A percentile compares a stretch with the other conserved stretches of the same genome.
These are phyloP conservation scores for Aegilops umbellulata DNA, from an alignment of 176 grass and related monocot species.

Conservation along the genomic window DNA sequence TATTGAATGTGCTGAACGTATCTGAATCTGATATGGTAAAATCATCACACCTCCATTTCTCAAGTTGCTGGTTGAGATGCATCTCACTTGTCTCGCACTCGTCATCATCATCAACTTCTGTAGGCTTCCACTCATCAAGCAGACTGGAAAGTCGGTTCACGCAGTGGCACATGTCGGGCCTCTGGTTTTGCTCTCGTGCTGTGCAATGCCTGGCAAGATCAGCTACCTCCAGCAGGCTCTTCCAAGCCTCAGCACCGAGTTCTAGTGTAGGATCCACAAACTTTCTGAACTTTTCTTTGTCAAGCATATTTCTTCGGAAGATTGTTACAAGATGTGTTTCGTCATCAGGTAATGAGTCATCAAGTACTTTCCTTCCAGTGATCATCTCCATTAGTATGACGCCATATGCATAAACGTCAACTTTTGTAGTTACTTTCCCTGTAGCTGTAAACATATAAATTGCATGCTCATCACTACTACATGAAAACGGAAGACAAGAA, in stretches of 20 bases:
- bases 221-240: constrained; percentile 69
- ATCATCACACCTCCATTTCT: constrained; percentile 63
- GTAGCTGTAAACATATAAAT: constrained; percentile 64
- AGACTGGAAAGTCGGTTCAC: constrained; percentile 72
- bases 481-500: neutral
- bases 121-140: constrained; percentile 73
- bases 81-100: constrained; percentile 37
- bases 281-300: constrained; percentile 76
- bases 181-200: constrained; percentile 63
- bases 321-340: constrained; percentile 78
- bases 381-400: constrained; percentile 98
- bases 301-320: constrained; percentile 73
- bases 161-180: constrained; percentile 92
- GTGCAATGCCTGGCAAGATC: constrained; percentile 89
- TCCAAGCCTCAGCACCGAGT: constrained; percentile 50
- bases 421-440: constrained; percentile 92
- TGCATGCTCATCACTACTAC: constrained; percentile 17
- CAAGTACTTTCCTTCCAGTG: constrained; percentile 82
- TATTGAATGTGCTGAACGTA: constrained; percentile 33
- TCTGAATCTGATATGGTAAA: constrained; percentile 56
- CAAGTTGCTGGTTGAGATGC: constrained; percentile 56
- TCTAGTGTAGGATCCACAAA: constrained; percentile 60
- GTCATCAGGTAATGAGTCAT: constrained; percentile 77
- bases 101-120: constrained; percentile 33
- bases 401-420: constrained; percentile 93